Conservation (phyloP, 2,329 filamentous ascomycete species). For the Acephala macrosclerotiorum region DNA sequence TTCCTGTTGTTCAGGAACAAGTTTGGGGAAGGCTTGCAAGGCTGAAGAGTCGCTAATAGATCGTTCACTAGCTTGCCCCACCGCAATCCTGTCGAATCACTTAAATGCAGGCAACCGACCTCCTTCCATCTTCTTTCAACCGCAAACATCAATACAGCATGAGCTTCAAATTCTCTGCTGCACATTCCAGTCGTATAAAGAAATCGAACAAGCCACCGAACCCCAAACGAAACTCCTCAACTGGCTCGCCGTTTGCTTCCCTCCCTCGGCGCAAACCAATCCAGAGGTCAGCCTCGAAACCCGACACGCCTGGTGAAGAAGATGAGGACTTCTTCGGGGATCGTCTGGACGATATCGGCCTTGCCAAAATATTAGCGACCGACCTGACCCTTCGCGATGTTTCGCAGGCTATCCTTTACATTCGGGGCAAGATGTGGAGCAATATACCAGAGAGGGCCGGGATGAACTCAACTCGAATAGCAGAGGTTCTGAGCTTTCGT, state of each 20-base stretch:
- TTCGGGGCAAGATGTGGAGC: conserved; percentile 68
- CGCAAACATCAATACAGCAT: conserved; percentile 14
- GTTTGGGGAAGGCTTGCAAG: background rate
- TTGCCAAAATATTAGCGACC: conserved; percentile 60
- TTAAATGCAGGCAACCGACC: background rate
- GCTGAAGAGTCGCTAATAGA: background rate
- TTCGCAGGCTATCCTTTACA: conserved; percentile 69
- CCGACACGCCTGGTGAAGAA: conserved; percentile 28
- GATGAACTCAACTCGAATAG: conserved; percentile 68
- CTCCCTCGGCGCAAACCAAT: conserved; percentile 41
- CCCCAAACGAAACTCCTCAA: conserved; percentile 38
- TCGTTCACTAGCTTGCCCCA: background rate
- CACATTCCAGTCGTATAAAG: conserved; percentile 43
- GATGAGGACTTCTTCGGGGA: conserved; percentile 51
- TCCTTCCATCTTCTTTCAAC: background rate
- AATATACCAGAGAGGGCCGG: conserved; percentile 65
- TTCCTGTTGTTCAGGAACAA: background rate
- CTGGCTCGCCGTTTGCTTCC: conserved; percentile 38
- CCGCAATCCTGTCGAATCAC: background rate
- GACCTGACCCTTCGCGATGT: conserved; percentile 67
- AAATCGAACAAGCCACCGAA: conserved; percentile 39
- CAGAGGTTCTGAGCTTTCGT: conserved; percentile 69
- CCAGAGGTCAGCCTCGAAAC: conserved; percentile 29
- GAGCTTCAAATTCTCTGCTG: conserved; percentile 42
- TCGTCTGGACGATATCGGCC: conserved; percentile 66